Evolutionary conservation across 208 protist species (phyloP).

Genomic region (Leishmania gerbilli): DNA sequence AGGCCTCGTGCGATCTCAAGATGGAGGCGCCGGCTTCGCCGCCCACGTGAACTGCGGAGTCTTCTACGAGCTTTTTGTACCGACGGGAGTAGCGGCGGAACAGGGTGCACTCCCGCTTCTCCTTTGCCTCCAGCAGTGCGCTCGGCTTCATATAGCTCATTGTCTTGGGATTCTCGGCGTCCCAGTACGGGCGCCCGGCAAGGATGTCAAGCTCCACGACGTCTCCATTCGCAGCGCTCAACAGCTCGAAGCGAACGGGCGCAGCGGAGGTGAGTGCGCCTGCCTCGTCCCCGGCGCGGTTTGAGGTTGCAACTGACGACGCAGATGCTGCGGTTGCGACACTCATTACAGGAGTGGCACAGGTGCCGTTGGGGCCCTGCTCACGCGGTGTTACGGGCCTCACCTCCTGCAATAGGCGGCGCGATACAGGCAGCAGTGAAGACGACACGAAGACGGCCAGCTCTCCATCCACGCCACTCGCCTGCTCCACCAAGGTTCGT

Average conservation of each 20-base stretch:
- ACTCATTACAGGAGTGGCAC: background rate
- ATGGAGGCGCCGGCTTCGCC: slow-evolving; percentile 28
- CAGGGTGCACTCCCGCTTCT: slow-evolving; percentile 30
- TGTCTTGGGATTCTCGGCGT: slow-evolving; percentile 18
- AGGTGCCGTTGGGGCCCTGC: background rate
- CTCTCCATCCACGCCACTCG: slow-evolving; percentile 5
- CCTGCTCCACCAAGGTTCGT: background rate
- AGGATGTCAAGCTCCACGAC: slow-evolving; percentile 41
- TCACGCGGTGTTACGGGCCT: background rate
- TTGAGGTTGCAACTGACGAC: background rate
- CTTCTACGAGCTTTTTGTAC: slow-evolving; percentile 36
- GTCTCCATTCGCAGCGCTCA: slow-evolving; percentile 51
- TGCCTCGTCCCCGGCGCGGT: background rate
- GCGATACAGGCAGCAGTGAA: slow-evolving; percentile 11
- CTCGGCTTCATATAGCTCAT: slow-evolving; percentile 34
- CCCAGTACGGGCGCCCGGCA: slow-evolving; percentile 34
- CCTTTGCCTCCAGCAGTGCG: slow-evolving; percentile 44
- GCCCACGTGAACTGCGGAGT: slow-evolving; percentile 22
- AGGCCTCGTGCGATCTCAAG: slow-evolving; percentile 14
- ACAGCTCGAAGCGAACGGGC: slow-evolving; percentile 38
- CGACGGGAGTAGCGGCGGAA: slow-evolving; percentile 51
- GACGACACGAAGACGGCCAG: slow-evolving; percentile 19
- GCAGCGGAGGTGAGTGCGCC: background rate
- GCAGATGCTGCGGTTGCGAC: background rate
- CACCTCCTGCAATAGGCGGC: slow-evolving; percentile 2